Conservation (phyloP, 225 moss, liverwort and hornwort species). For the Marchantia paleacea region DNA sequence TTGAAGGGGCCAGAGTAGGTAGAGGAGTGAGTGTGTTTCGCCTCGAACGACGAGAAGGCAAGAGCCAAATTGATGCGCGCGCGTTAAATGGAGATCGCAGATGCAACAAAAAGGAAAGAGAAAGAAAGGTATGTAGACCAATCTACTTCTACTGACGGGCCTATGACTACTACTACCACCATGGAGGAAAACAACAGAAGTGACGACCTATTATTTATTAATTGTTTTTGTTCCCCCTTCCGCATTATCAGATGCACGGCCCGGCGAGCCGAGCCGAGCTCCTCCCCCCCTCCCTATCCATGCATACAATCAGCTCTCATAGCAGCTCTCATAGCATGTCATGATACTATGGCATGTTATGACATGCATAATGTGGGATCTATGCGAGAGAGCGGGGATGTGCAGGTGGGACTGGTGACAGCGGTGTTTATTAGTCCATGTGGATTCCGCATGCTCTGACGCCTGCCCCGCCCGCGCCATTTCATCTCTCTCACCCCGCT, state of each 20-base stretch:
- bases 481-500: background rate
- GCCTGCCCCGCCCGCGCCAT: background rate
- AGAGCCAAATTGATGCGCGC: constrained; percentile 11
- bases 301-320: constrained; percentile 6
- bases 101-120: constrained; percentile 14
- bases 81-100: constrained; percentile 13
- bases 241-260: no score
- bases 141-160: no score
- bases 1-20: background rate
- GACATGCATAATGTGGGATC: background rate
- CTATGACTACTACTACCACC: background rate
- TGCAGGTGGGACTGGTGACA: constrained; percentile 2
- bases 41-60: background rate
- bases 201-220: background rate
- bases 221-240: no score
- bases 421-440: background rate
- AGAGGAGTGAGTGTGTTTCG: background rate
- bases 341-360: constrained; percentile 1
- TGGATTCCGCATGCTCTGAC: background rate
- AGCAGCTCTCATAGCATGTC: constrained; percentile 5
- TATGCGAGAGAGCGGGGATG: background rate
- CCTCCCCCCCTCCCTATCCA: background rate
- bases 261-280: no score
- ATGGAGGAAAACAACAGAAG: background rate
- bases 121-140: background rate